Percentiles rank a stretch among this genome's conserved stretches.
Conservation (phyloP, 352 stramenopile genomes). For the Phytophthora hibernalis region DNA sequence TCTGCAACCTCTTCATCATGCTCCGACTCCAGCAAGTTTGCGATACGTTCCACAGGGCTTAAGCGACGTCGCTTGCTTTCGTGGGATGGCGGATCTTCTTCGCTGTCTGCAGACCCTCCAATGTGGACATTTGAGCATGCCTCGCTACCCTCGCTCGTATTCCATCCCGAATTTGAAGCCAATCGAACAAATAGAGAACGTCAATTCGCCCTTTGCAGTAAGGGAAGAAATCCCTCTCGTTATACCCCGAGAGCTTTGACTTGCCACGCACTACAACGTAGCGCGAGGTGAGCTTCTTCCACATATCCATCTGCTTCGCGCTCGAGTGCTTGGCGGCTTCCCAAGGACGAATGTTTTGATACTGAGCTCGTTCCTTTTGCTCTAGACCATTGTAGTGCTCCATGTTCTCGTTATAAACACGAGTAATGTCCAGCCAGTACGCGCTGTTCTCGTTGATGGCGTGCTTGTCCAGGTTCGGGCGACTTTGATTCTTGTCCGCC, state of each 20-base stretch:
- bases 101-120: neutral
- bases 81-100: too few species aligned
- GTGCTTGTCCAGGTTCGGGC: neutral
- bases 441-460: neutral
- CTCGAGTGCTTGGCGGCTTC: neutral
- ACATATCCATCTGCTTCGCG: constrained; percentile 1
- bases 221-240: neutral
- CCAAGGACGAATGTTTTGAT: neutral
- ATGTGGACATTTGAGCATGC: neutral
- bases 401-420: neutral
- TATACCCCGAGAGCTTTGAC: neutral
- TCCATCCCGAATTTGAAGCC: too few species aligned
- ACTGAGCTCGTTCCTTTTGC: neutral
- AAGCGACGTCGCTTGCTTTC: neutral
- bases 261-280: neutral
- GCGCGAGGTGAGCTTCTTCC: neutral
- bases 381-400: neutral
- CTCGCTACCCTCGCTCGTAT: too few species aligned
- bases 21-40: neutral
- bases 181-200: constrained; percentile 3
- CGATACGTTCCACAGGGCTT: neutral
- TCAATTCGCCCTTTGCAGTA: neutral
- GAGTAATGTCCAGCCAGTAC: neutral
- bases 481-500: constrained; percentile 1
- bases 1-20: neutral